Evolutionary conservation across 345 rosid species (phyloP).

Genomic region (Draba incana): DNA sequence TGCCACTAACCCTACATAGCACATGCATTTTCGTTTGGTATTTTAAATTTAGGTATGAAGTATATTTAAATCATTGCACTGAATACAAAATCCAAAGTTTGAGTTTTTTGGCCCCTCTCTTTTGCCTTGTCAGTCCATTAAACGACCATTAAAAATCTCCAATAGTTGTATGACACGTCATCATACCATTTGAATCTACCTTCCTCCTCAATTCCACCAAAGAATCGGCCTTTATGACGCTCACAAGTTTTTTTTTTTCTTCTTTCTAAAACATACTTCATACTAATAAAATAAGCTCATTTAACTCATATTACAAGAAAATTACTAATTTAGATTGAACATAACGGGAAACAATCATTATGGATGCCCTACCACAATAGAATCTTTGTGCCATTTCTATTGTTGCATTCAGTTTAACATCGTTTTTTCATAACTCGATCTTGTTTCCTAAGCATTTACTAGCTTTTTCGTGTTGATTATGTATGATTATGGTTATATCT

Average conservation of each 20-base stretch:
- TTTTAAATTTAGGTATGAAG: constrained; percentile 34
- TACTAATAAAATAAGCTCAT: not conserved
- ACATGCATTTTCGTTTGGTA: constrained; percentile 43
- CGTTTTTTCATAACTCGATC: not conserved
- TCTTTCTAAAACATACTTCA: not conserved
- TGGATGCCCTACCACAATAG: not conserved
- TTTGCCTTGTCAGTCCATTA: constrained; percentile 34
- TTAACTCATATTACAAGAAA: not conserved
- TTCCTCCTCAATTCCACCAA: constrained; percentile 24
- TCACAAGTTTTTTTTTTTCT: not conserved
- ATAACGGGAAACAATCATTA: constrained; percentile 1
- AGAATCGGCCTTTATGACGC: constrained; percentile 27
- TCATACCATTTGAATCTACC: constrained; percentile 24
- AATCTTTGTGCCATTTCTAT: not conserved
- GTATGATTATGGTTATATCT: not conserved
- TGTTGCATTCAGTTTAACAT: not conserved
- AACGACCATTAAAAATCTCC: constrained; percentile 31
- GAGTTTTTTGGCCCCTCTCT: constrained; percentile 17
- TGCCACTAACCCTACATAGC: constrained; percentile 38
- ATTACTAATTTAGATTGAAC: not conserved
- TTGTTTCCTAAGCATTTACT: not conserved
- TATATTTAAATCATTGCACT: constrained; percentile 36
- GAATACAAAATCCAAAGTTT: constrained; percentile 35
- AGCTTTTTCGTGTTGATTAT: not conserved
- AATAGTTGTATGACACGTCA: constrained; percentile 17